Conservation (phyloP, 2,329 filamentous ascomycete species). For the Aaosphaeria arxii region DNA sequence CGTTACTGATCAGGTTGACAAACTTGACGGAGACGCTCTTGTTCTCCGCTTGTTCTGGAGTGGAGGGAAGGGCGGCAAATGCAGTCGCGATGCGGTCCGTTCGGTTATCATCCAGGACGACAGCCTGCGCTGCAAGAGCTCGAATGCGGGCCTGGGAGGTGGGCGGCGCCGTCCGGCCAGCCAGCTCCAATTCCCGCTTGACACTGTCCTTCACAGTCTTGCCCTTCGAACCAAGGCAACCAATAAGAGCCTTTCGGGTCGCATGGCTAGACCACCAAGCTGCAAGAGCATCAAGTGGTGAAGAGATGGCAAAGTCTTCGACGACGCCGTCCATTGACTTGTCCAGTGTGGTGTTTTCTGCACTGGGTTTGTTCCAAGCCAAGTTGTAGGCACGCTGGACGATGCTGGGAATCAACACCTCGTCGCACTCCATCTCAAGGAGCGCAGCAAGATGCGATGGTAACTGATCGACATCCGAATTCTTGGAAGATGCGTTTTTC, state of each 20-base stretch:
- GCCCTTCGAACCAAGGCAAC: slow-evolving; percentile 58
- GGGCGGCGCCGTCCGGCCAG: slow-evolving; percentile 71
- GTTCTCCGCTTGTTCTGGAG: slow-evolving; percentile 33
- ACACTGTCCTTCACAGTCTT: slow-evolving; percentile 43
- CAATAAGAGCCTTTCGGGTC: slow-evolving; percentile 66
- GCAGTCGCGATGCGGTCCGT: slow-evolving; percentile 51
- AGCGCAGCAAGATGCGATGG: slow-evolving; percentile 74
- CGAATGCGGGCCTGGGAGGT: slow-evolving; percentile 68
- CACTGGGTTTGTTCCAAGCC: slow-evolving; percentile 79
- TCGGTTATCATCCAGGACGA: slow-evolving; percentile 55
- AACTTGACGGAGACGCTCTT: slow-evolving; percentile 16
- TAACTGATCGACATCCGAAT: slow-evolving; percentile 60
- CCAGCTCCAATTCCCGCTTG: slow-evolving; percentile 60
- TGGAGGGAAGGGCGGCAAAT: slow-evolving; percentile 49
- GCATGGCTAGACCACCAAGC: slow-evolving; percentile 83
- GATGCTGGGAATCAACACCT: slow-evolving; percentile 74
- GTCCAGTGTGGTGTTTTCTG: slow-evolving; percentile 62
- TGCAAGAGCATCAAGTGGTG: slow-evolving; percentile 83
- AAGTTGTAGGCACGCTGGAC: slow-evolving; percentile 86
- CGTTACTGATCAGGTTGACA: slow-evolving; percentile 51
- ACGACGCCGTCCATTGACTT: slow-evolving; percentile 79
- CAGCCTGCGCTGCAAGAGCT: slow-evolving; percentile 57
- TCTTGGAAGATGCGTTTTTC: slow-evolving; percentile 28
- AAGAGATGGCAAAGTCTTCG: slow-evolving; percentile 79
- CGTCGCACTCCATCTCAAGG: slow-evolving; percentile 75